phyloP scores from a whole-genome alignment of 2,329 filamentous ascomycete genomes.

The Claviceps monticola region DNA sequence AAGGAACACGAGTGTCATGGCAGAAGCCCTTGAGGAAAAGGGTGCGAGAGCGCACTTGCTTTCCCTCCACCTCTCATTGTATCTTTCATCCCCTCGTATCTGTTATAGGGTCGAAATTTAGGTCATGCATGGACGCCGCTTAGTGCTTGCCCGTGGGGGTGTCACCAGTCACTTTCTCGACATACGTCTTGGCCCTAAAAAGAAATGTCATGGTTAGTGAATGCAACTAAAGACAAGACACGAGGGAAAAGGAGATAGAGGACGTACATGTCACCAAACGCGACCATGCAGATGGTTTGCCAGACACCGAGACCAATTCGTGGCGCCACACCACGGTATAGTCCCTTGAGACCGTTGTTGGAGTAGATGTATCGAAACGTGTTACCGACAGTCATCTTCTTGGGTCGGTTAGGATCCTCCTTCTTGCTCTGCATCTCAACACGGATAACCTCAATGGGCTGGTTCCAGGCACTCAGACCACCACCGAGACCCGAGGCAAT shows the following conservation, averaged over 20 bases:
- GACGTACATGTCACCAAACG: conserved; percentile 89
- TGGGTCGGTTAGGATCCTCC: conserved; percentile 90
- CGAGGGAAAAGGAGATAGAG: conserved; percentile 3
- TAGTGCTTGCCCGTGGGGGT: conserved; percentile 55
- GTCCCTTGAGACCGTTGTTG: conserved; percentile 74
- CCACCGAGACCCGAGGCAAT: conserved; percentile 75
- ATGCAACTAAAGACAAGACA: background rate
- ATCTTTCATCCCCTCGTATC: too few species aligned
- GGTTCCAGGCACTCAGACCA: conserved; percentile 95
- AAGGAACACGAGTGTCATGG: too few species aligned
- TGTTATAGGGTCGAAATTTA: background rate
- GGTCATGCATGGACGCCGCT: conserved; percentile 9
- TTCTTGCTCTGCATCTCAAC: conserved; percentile 99
- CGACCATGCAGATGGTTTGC: conserved; percentile 99
- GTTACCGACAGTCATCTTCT: conserved; percentile 96
- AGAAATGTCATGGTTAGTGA: background rate
- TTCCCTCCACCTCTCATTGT: too few species aligned
- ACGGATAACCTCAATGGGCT: conserved; percentile 98
- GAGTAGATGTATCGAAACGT: conserved; percentile 77
- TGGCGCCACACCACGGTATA: conserved; percentile 91
- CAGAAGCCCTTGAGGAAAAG: too few species aligned
- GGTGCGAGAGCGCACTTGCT: too few species aligned
- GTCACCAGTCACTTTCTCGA: conserved; percentile 53
- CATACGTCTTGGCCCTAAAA: conserved; percentile 49
- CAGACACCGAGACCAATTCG: conserved; percentile 92